Base-by-base conservation (phyloP, 345 rosid genomes). In the Citrus mangshanensis region DNA sequence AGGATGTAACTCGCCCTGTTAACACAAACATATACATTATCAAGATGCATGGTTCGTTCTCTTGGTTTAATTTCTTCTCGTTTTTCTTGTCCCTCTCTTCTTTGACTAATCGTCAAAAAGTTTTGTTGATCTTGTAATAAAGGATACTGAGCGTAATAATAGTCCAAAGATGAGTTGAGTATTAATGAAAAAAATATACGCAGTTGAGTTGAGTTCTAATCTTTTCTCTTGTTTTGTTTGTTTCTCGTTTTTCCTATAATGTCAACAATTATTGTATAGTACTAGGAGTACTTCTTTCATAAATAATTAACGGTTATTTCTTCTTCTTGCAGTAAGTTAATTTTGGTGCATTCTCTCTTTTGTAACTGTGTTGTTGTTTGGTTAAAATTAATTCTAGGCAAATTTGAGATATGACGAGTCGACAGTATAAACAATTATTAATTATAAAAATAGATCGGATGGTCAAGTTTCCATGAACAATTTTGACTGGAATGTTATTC, bases 41-140 rank as follows among this genome's bases (percentile, higher is more conserved):
- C 14, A 21, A 18, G 54, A 62, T 42, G 40, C 35, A 4, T 70
- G 67, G 61, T 12, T 75, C 32, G 28, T 64, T 34, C 12, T 13
- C 16, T 13, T 32, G 61, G 30, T 22, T 19, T 54, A 54, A 18
- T 4, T 54, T 54, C 58, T 54, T 18, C 5, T 18, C 1, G 7
- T 22, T 42, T 19, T 28, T 63, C 21, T 6, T 21, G 10, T 22
- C 7, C 2, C 37, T 21, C 51, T 22, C 3, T 32, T 51, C 49
- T 58, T n/a, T 63, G 58, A 74, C 62, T 30, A 5, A 35, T 60
- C 40, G 61, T 73, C 28, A 54, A 46, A 12, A 65, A n/a, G 30
- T 63, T 75, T 64, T 30, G 71, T 6, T 75, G 49, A n/a, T 64
- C 46, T 30, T 51, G 51, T 32, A 66, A 76, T 51, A 66, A 51